Evolutionary conservation across 78 protist species (phyloP), one percentile per base, ranked within the genome.

Genomic region (Pigoraptor vietnamica): DNA sequence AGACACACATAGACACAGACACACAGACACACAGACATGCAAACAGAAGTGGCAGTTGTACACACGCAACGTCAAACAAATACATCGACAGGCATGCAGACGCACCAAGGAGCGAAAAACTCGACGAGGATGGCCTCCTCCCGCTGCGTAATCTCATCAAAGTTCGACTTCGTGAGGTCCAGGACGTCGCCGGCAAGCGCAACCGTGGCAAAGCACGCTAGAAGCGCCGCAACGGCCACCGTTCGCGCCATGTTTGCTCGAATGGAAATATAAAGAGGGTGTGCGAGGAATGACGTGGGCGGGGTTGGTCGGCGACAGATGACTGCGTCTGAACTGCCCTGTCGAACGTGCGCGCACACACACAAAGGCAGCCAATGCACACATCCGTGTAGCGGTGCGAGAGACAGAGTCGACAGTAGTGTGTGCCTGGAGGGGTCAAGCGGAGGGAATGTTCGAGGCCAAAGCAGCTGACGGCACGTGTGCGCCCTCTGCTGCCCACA

Each of bases 101-200:
- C 40, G 1, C 38, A 36, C 89, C 90, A 87, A 2, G 90, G 90
- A 21, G 90, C 90, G 23, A 23, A 87, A 40, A 87, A 87, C 81
- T 87, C 90, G 21, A 40, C 81, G 24, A 87, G 90, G 38, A 37
- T 1, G 81, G n/a, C 36, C 1, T 33, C 35, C 21, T 37, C 40
- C 67, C 14, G 6, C 0, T 40, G 6, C 38, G 38, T 0, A 23
- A 23, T 40, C 81, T 39, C 2, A 1, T 23, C 81, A 6, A 38
- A 87, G 81, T 87, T 87, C 37, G 6, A 1, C 81, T 6, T n/a
- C 24, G 90, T 87, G 37, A 87, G 81, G n/a, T 1, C 40, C 0
- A 87, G 14, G n/a, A 87, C 90, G 29, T 87, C 90, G 24, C 37
- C 14, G 36, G 55, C 89, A 1, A 0, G 32, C 35, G 89, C 89